These are phyloP conservation scores for Phytophthora meadii DNA, from an alignment of 352 stramenopile species.

Conservation along the genomic window DNA sequence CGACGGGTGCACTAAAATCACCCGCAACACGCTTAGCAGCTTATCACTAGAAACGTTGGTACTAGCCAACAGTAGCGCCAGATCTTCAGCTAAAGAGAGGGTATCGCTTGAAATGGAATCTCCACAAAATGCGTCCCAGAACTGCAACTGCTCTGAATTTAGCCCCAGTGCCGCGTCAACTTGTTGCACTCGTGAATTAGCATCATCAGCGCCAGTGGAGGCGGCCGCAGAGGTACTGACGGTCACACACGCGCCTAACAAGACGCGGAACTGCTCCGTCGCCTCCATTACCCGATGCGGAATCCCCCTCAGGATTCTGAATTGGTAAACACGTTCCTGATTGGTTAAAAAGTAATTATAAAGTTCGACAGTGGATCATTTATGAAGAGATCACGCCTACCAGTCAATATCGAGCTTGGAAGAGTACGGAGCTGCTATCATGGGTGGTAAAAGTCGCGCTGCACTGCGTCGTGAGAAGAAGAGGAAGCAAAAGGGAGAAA, in stretches of 20 bases:
- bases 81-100: slow-evolving; percentile 43
- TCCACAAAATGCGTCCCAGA: slow-evolving; percentile 54
- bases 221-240: slow-evolving; percentile 27
- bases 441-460: slow-evolving; percentile 52
- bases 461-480: slow-evolving; percentile 56
- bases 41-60: slow-evolving; percentile 43
- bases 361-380: slow-evolving; percentile 4
- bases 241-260: slow-evolving; percentile 50
- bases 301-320: slow-evolving; percentile 22
- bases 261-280: slow-evolving; percentile 47
- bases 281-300: slow-evolving; percentile 42
- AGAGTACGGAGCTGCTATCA: slow-evolving; percentile 14
- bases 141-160: slow-evolving; percentile 49
- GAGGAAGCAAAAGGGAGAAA: slow-evolving; percentile 28
- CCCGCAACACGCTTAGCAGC: slow-evolving; percentile 42
- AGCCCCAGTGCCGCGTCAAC: slow-evolving; percentile 32
- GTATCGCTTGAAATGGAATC: slow-evolving; percentile 30
- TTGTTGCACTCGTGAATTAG: slow-evolving; percentile 4
- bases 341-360: slow-evolving; percentile 20
- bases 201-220: slow-evolving; percentile 3
- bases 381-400: slow-evolving; percentile 9
- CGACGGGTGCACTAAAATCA: slow-evolving; percentile 44
- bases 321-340: slow-evolving; percentile 5
- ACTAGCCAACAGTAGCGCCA: slow-evolving; percentile 73
- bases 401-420: slow-evolving; percentile 20